Evolutionary conservation across 371 early-diverging fungal genomes (phyloP).

Genomic region (Batrachochytrium dendrobatidis): DNA sequence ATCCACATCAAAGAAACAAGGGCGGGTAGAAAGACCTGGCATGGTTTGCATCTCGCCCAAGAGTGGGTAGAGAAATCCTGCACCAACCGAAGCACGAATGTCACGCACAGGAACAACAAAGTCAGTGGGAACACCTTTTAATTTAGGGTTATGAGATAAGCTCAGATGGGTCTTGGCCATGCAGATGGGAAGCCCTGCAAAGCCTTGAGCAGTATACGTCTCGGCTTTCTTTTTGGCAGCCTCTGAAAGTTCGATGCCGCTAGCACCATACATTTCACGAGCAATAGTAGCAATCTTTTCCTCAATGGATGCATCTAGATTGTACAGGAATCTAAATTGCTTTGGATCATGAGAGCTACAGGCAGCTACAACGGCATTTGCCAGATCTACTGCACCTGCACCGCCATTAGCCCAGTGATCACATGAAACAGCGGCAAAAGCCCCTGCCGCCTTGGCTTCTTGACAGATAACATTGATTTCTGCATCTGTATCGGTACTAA

Average conservation of each 20-base stretch:
- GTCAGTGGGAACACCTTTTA: conserved; percentile 86
- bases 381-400: conserved; percentile 79
- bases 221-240: conserved; percentile 76
- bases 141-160: conserved; percentile 80
- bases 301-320: conserved; percentile 63
- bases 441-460: conserved; percentile 75
- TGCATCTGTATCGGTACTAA: conserved; percentile 79
- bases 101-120: conserved; percentile 91
- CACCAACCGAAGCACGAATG: conserved; percentile 89
- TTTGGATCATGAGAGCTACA: conserved; percentile 44
- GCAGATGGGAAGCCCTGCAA: conserved; percentile 82
- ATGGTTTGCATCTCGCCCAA: conserved; percentile 95
- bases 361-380: conserved; percentile 73
- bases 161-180: conserved; percentile 97
- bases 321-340: conserved; percentile 82
- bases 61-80: conserved; percentile 95
- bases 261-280: conserved; percentile 89
- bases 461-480: conserved; percentile 75
- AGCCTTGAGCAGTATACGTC: conserved; percentile 75
- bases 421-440: conserved; percentile 74
- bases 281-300: conserved; percentile 88
- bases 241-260: conserved; percentile 73
- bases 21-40: conserved; percentile 96
- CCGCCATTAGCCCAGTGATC: conserved; percentile 94
- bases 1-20: conserved; percentile 95